These are phyloP conservation scores for Trypanosoma scelopori DNA, from an alignment of 208 protist genomes.

Conservation along the genomic window DNA sequence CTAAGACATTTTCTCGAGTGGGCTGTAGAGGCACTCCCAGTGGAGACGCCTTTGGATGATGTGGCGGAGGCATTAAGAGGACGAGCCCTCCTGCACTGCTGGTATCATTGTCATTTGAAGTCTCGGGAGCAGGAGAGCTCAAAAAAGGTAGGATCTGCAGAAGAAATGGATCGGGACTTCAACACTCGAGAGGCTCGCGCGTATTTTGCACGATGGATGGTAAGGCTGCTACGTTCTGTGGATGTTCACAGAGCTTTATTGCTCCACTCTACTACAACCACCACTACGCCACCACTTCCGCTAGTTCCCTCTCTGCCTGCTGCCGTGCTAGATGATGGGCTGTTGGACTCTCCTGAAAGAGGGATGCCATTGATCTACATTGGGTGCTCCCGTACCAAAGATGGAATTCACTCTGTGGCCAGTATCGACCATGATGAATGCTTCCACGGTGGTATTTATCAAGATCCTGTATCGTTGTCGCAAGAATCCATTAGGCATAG, in stretches of 20 bases:
- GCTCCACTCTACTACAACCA: neutral
- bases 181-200: neutral
- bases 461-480: too few relatives aligned
- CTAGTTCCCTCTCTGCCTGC: neutral
- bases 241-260: neutral
- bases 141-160: neutral
- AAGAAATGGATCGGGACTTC: neutral
- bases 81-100: conserved; percentile 53
- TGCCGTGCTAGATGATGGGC: neutral
- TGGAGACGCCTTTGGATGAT: conserved; percentile 38
- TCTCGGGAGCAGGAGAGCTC: conserved; percentile 19
- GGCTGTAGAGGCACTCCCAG: conserved; percentile 42
- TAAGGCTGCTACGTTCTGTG: neutral
- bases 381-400: neutral
- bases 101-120: conserved; percentile 43
- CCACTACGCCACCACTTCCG: neutral
- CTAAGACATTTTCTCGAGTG: conserved; percentile 60
- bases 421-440: neutral
- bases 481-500: neutral
- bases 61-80: conserved; percentile 57
- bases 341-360: neutral
- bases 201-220: conserved; percentile 15
- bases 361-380: neutral
- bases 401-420: neutral
- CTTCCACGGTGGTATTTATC: neutral